Evolutionary conservation across 1,139 yeast genomes (phyloP), one percentile per base, ranked within the genome.

Genomic region (Meyerozyma athensensis): DNA sequence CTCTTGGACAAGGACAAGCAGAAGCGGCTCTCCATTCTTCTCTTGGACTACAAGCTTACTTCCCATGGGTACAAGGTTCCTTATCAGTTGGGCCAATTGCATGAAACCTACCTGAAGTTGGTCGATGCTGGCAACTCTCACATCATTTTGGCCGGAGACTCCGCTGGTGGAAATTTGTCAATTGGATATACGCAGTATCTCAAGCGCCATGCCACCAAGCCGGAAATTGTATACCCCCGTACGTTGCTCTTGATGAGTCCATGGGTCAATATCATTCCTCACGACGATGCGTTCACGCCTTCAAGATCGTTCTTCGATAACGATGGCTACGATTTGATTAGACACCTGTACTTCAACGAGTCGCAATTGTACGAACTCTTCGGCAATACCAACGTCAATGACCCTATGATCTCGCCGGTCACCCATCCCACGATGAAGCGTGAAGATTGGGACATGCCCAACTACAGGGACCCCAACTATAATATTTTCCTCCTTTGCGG

Each of bases 81-180:
- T 2, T 46, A 58, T 34, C 75, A 67, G 47, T 43, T 64, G 19
- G 42, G 55, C 30, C 68, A 70, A 44, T 52, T 68, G 33, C 56
- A 56, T 30, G 55, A 49, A 12, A 51, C 65, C 1, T 68, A 68
- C 45, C 37, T 43, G 19, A 45, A 47, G 14, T 59, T 70, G 38
- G 53, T 54, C 10, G 32, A 26, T 3, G 63, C 59, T 19, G 65
- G 66, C 2, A 52, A 57, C 39, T 42, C 49, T 13, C 67, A 68
- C 37, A 49, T 69, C 5, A 47, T 59, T 1, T 47, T 68, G 5
- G 37, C 65, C 42, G 73, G 74, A 1, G 74, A 68, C 47, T 65
- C 72, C 0, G 72, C 72, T 10, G 74, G 74, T 16, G 74, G 72
- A 1, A 59, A 68, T 49, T 48, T 68, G 43, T 47, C 63, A 2